These are phyloP conservation scores for Cicer cuneatum DNA, from an alignment of 306 rosid species.

Conservation along the genomic window DNA sequence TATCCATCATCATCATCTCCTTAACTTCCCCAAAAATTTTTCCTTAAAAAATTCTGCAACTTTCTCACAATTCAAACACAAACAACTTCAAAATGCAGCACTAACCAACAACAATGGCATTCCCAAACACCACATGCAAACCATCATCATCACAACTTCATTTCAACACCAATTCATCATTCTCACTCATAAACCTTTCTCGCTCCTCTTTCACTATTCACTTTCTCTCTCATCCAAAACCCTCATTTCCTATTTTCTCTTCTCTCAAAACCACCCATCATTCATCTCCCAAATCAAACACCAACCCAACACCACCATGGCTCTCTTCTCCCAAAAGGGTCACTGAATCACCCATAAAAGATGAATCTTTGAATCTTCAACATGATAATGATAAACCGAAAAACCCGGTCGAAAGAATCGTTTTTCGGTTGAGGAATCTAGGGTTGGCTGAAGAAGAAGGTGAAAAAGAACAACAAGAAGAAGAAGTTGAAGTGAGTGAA, in stretches of 20 bases:
- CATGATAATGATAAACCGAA: conserved; percentile 49
- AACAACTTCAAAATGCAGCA: conserved; percentile 2
- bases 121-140: conserved; percentile 46
- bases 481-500: conserved; percentile 33
- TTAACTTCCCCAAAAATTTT: background rate
- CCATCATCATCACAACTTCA: conserved; percentile 63
- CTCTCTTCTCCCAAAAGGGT: conserved; percentile 59
- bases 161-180: conserved; percentile 50
- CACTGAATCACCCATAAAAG: conserved; percentile 29
- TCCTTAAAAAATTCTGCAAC: conserved; percentile 4
- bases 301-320: conserved; percentile 68
- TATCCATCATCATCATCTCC: conserved; percentile 26
- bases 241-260: conserved; percentile 56
- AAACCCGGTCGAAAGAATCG: conserved; percentile 78
- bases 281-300: conserved; percentile 43
- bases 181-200: conserved; percentile 46
- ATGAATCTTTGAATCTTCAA: conserved; percentile 38
- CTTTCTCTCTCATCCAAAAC: conserved; percentile 55
- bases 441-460: conserved; percentile 73
- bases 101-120: conserved; percentile 56
- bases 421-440: conserved; percentile 73
- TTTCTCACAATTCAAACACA: conserved; percentile 41
- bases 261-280: conserved; percentile 54
- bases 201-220: conserved; percentile 45
- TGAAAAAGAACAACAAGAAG: conserved; percentile 39